Evolutionary conservation across 306 rosid species (phyloP).

Genomic region (Macrotyloma uniflorum): DNA sequence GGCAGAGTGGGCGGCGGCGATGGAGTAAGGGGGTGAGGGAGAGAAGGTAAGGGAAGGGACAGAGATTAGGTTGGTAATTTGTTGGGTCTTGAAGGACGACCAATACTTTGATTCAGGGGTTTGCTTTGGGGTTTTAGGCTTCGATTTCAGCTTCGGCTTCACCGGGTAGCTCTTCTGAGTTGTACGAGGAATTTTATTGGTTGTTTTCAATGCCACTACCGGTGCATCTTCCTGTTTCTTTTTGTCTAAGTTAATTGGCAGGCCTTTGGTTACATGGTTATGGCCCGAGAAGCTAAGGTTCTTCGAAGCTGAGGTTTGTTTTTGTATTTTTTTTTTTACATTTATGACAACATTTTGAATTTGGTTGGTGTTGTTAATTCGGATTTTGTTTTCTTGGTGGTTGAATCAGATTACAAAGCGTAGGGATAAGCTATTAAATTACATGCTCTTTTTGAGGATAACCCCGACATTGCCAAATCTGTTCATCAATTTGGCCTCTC

Average conservation of each 20-base stretch:
- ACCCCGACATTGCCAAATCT: conserved; percentile 97
- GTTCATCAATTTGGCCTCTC: conserved; percentile 97
- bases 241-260: conserved; percentile 88
- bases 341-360: background rate
- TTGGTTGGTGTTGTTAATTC: conserved; percentile 26
- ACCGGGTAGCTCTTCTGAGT: conserved; percentile 58
- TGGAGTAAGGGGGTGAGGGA: conserved; percentile 55
- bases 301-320: conserved; percentile 88
- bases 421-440: conserved; percentile 87
- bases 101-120: conserved; percentile 79
- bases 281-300: conserved; percentile 91
- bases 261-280: conserved; percentile 86
- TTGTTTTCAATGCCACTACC: conserved; percentile 89
- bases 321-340: background rate
- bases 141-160: conserved; percentile 72
- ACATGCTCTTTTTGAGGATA: conserved; percentile 95
- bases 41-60: conserved; percentile 70
- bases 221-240: conserved; percentile 92
- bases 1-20: conserved; percentile 74
- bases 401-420: conserved; percentile 82
- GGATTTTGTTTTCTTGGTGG: background rate
- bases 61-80: conserved; percentile 66
- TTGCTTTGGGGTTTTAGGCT: conserved; percentile 62
- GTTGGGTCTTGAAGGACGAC: conserved; percentile 77
- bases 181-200: conserved; percentile 72